These are phyloP conservation scores for Mychonastes homosphaera DNA, from an alignment of 139 green algal genomes.

Conservation along the genomic window DNA sequence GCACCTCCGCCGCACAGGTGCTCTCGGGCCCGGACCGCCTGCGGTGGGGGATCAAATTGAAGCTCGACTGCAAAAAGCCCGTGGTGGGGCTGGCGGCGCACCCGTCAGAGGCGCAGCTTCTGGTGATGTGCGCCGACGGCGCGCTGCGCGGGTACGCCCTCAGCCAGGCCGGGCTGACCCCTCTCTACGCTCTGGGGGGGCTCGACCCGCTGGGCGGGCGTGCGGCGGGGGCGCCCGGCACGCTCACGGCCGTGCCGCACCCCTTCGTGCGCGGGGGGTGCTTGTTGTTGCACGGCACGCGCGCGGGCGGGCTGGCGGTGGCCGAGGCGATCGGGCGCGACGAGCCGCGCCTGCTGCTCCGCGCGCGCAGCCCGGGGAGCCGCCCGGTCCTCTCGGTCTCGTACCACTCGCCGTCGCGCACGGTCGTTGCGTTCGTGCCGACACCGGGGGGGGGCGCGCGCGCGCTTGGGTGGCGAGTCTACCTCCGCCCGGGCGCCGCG, in stretches of 20 bases:
- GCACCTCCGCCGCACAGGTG: background rate
- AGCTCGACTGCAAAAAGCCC: slow-evolving; percentile 27
- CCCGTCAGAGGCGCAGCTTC: slow-evolving; percentile 17
- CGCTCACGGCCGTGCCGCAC: slow-evolving; percentile 18
- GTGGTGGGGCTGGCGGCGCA: slow-evolving; percentile 23
- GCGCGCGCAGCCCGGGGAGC: slow-evolving; percentile 2
- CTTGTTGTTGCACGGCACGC: slow-evolving; percentile 16
- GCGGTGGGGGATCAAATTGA: slow-evolving; percentile 26
- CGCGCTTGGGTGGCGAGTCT: too few species aligned
- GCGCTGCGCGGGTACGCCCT: slow-evolving; percentile 26
- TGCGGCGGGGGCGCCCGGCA: background rate
- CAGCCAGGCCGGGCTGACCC: slow-evolving; percentile 6
- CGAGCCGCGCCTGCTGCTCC: slow-evolving; percentile 9
- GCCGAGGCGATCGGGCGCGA: slow-evolving; percentile 17
- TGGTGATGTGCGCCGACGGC: slow-evolving; percentile 28
- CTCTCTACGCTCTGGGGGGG: slow-evolving; percentile 5
- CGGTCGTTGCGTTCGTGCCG: too few species aligned
- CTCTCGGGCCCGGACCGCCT: slow-evolving; percentile 4
- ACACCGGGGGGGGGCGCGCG: too few species aligned
- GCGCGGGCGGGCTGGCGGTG: slow-evolving; percentile 8
- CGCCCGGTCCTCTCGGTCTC: slow-evolving; percentile 12
- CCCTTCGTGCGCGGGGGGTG: slow-evolving; percentile 6
- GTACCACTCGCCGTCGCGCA: too few species aligned
- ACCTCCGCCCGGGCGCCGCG: too few species aligned
- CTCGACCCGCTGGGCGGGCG: slow-evolving; percentile 3